Evolutionary conservation across 306 rosid genomes (phyloP).

Genomic region (Glycine soja): DNA sequence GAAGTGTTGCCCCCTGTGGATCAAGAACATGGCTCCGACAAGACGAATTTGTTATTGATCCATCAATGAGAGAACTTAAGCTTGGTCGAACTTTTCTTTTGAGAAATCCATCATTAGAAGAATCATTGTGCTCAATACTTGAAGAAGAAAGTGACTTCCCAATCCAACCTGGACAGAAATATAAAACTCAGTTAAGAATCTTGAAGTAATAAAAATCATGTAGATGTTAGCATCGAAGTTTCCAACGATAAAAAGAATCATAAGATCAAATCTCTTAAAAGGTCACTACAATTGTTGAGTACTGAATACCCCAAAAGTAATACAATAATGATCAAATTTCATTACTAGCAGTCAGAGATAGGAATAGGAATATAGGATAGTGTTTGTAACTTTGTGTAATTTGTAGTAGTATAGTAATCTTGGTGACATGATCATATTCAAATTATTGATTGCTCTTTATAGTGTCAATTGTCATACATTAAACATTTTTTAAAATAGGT

Average conservation of each 20-base stretch:
- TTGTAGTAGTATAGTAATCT: background rate
- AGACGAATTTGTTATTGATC: constrained; percentile 40
- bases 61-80: constrained; percentile 44
- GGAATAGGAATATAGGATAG: background rate
- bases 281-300: background rate
- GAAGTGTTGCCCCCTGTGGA: constrained; percentile 84
- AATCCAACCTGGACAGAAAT: constrained; percentile 61
- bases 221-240: background rate
- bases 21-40: constrained; percentile 60
- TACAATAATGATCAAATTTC: background rate
- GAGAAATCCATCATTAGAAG: constrained; percentile 42
- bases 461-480: background rate
- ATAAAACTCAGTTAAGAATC: constrained; percentile 10
- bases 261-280: background rate
- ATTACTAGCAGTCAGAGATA: background rate
- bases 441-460: background rate
- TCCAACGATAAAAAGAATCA: background rate
- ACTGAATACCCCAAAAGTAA: background rate
- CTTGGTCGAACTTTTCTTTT: constrained; percentile 54
- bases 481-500: background rate
- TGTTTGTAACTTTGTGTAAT: background rate
- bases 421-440: constrained; percentile 8
- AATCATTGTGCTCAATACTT: constrained; percentile 47
- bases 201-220: constrained; percentile 29
- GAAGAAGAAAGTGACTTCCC: constrained; percentile 66